Percentiles rank a stretch among this genome's conserved stretches.
Conservation (phyloP, 2,329 filamentous ascomycete species). For the Clonostachys rosea region DNA sequence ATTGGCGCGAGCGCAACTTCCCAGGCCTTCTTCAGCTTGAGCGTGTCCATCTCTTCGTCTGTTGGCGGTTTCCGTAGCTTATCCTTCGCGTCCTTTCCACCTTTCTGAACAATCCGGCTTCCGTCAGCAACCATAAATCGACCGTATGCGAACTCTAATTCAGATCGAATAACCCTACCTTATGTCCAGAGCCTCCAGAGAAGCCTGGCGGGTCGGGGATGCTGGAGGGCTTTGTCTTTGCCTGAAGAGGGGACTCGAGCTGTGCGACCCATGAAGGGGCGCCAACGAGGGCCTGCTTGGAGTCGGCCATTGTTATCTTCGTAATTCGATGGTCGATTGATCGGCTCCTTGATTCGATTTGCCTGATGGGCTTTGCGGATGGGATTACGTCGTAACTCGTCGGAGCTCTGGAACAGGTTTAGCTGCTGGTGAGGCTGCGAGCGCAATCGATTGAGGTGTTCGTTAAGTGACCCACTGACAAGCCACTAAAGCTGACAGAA, state of each 20-base stretch:
- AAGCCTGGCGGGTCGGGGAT: slow-evolving; percentile 87
- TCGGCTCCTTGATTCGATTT: not conserved
- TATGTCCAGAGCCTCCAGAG: slow-evolving; percentile 31
- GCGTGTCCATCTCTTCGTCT: slow-evolving; percentile 82
- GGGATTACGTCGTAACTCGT: too few species aligned
- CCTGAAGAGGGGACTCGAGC: slow-evolving; percentile 64
- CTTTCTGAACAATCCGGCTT: not conserved
- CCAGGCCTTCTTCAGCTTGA: slow-evolving; percentile 99
- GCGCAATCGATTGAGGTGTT: too few species aligned
- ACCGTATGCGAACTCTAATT: not conserved
- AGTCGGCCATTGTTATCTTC: slow-evolving; percentile 10
- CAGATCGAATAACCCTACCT: not conserved
- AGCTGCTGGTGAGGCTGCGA: too few species aligned
- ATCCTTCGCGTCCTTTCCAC: slow-evolving; percentile 36
- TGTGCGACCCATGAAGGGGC: slow-evolving; percentile 78
- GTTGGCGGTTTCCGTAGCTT: slow-evolving; percentile 63
- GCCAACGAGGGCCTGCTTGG: slow-evolving; percentile 10
- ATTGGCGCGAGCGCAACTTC: slow-evolving; percentile 90
- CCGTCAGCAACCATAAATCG: not conserved
- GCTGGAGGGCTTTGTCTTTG: slow-evolving; percentile 60
- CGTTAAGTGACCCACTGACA: too few species aligned
- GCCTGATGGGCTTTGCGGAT: not conserved
- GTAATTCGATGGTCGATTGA: not conserved
- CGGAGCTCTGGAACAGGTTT: too few species aligned
- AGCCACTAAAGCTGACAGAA: too few species aligned